phyloP scores from a whole-genome alignment of 768 basidiomycete species.

The Rhodotorula taiwanensis region DNA sequence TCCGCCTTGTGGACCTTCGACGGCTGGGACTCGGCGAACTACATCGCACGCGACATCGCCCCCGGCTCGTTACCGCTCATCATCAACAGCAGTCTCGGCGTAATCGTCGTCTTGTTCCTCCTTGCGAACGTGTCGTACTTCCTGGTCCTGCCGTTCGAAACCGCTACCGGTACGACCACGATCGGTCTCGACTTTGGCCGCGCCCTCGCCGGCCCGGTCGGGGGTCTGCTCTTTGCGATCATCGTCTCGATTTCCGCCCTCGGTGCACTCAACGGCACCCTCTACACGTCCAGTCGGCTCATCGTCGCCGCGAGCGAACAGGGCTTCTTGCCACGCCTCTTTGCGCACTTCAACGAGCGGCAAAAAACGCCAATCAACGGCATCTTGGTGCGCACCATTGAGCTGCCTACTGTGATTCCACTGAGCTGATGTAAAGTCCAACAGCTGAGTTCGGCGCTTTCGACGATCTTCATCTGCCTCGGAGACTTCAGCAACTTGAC shows the following conservation, averaged over 20 bases:
- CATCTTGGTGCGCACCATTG: too few species aligned
- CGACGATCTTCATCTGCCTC: conserved; percentile 43
- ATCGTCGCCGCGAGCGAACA: conserved; percentile 85
- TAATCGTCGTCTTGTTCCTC: conserved; percentile 56
- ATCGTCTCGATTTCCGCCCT: conserved; percentile 94
- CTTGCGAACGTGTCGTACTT: conserved; percentile 85
- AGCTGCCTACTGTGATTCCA: too few species aligned
- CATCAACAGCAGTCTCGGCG: conserved; percentile 23
- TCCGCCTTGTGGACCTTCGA: conserved; percentile 90
- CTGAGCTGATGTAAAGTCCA: too few species aligned
- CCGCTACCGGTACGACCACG: conserved; percentile 23
- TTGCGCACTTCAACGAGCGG: conserved; percentile 65
- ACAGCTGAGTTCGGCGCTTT: conserved; percentile 69
- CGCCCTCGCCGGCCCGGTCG: conserved; percentile 74
- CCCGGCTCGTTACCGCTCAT: conserved; percentile 26
- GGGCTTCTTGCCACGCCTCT: conserved; percentile 70
- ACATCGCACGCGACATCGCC: conserved; percentile 20
- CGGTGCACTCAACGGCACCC: conserved; percentile 66
- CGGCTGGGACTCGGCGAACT: conserved; percentile 72
- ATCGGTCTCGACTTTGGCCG: conserved; percentile 67
- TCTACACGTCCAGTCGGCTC: conserved; percentile 54
- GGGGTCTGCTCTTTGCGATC: conserved; percentile 76
- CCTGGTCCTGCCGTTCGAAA: conserved; percentile 62
- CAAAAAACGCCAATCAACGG: conserved; percentile 85
- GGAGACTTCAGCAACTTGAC: conserved; percentile 44